Conservation (phyloP, 805 yeast genomes). For the Candida bentonensis region DNA sequence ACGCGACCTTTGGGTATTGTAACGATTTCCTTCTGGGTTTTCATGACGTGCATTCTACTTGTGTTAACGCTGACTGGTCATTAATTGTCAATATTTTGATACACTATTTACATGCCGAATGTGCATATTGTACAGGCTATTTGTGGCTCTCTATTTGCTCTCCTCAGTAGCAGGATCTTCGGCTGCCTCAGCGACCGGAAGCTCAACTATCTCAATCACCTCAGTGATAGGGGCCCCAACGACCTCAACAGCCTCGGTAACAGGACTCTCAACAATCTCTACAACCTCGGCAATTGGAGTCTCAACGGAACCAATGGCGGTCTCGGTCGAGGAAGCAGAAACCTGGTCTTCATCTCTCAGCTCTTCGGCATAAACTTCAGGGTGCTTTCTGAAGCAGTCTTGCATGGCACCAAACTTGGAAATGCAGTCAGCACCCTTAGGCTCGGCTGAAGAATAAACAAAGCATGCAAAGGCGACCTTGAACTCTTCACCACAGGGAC, state of each 20-base stretch:
- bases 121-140: too few relatives aligned
- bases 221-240: too few relatives aligned
- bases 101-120: too few relatives aligned
- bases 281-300: slow-evolving; percentile 12
- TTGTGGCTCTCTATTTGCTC: too few relatives aligned
- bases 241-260: slow-evolving; percentile 7
- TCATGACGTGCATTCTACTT: slow-evolving; percentile 10
- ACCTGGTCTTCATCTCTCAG: slow-evolving; percentile 54
- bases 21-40: slow-evolving; percentile 29
- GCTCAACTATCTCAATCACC: too few relatives aligned
- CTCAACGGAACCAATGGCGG: too few relatives aligned
- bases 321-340: slow-evolving; percentile 9
- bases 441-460: slow-evolving; percentile 85
- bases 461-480: slow-evolving; percentile 91
- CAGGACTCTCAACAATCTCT: slow-evolving; percentile 10
- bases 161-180: too few relatives aligned
- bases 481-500: slow-evolving; percentile 96
- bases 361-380: slow-evolving; percentile 89
- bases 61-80: neutral
- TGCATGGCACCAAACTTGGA: slow-evolving; percentile 87
- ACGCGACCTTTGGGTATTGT: slow-evolving; percentile 25
- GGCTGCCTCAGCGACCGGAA: too few relatives aligned
- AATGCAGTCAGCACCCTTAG: slow-evolving; percentile 92
- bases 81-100: too few relatives aligned
- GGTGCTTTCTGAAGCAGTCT: slow-evolving; percentile 80